These are phyloP conservation scores for Phytophthora capsici DNA, from an alignment of 352 stramenopile genomes.

Conservation along the genomic window DNA sequence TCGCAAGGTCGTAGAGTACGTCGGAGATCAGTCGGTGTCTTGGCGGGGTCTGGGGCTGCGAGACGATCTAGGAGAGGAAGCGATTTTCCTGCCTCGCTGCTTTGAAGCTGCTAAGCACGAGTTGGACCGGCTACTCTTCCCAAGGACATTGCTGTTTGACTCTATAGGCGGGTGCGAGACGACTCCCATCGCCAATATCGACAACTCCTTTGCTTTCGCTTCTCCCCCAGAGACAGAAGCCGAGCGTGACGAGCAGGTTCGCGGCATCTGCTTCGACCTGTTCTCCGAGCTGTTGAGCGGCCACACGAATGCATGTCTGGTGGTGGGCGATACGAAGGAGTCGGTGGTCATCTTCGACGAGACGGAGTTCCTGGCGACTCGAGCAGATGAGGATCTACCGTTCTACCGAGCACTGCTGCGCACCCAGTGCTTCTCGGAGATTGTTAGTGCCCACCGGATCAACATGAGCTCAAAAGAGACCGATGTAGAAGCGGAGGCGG, in stretches of 20 bases:
- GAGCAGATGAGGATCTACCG: constrained; percentile 54
- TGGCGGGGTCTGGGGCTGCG: constrained; percentile 68
- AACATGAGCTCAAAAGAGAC: constrained; percentile 50
- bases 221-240: constrained; percentile 28
- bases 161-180: constrained; percentile 43
- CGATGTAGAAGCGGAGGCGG: constrained; percentile 27
- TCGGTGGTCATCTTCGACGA: constrained; percentile 91
- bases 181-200: background rate
- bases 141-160: constrained; percentile 47
- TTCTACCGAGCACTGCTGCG: constrained; percentile 79
- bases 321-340: constrained; percentile 86
- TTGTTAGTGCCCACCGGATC: constrained; percentile 80
- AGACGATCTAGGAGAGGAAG: constrained; percentile 39
- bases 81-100: constrained; percentile 59
- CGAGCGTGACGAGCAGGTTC: constrained; percentile 55
- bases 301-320: constrained; percentile 78
- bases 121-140: constrained; percentile 61
- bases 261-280: constrained; percentile 71
- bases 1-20: constrained; percentile 73
- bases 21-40: constrained; percentile 56
- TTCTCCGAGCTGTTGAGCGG: constrained; percentile 66
- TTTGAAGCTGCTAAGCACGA: constrained; percentile 62
- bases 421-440: constrained; percentile 87
- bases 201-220: constrained; percentile 21
- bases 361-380: constrained; percentile 78